Evolutionary conservation across 352 stramenopile genomes (phyloP), one percentile per base, ranked within the genome.

Genomic region (Pythium chondricola): DNA sequence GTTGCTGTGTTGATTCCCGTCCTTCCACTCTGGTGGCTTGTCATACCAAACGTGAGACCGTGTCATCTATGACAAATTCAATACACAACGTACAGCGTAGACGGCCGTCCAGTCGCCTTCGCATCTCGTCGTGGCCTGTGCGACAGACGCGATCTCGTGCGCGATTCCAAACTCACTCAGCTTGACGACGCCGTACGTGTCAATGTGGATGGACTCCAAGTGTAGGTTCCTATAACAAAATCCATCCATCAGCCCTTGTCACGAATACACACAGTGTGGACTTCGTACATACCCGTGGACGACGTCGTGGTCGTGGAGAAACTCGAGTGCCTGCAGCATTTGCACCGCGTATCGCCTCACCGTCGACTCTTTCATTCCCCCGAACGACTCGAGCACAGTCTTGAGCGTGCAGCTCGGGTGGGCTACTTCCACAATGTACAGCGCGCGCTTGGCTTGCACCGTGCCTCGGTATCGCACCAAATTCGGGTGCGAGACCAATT

Each of bases 321-420:
- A 85, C 6, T 44, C 44, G 2, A 86, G 52, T 13, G 55, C 75
- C 18, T 86, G 61, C 1, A 86, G 49, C 13, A 88, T 42, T 35
- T 90, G 78, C 14, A 68, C 14, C 10, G 85, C n/a, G 22, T 90
- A 90, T 0, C 75, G 69, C 0, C 73, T 75, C 38, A 89, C 79
- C 16, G 71, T 85, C 9, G 73, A 46, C 43, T 89, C 78, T 21
- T 83, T 86, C 78, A 89, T 89, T 0, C 65, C 48, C 1, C 78
- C 78, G 53, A 89, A 89, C 8, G 73, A 81, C 42, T 69, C 63
- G 2, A 89, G 56, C 25, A 87, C 82, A 20, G 75, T 85, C 16
- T 56, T 48, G 3, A 86, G 41, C n/a, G 65, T 65, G 40, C 75
- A 87, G 38, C 61, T 71, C 31, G 75, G 21, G 16, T 63, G 62